phyloP scores from a whole-genome alignment of 495 filamentous ascomycete genomes.

The Xylaria acuta region DNA sequence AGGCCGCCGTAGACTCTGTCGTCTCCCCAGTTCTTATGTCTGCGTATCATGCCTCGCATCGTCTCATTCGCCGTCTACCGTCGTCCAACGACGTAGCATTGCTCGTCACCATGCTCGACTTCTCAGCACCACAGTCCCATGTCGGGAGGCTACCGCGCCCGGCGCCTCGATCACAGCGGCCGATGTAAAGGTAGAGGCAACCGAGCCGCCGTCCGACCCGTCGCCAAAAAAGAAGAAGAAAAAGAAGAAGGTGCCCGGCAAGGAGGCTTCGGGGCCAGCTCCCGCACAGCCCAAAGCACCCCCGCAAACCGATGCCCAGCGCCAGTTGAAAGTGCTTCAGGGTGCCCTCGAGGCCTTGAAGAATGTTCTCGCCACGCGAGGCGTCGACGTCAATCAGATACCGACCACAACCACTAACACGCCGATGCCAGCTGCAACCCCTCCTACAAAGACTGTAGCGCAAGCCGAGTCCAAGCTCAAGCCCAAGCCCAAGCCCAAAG shows the following conservation, averaged over 20 bases:
- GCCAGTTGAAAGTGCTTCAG: constrained; percentile 33
- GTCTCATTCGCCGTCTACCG: neutral
- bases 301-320: constrained; percentile 18
- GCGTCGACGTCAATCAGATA: constrained; percentile 36
- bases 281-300: neutral
- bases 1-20: constrained; percentile 32
- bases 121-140: constrained; percentile 23
- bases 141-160: neutral
- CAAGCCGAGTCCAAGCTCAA: neutral
- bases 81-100: constrained; percentile 5
- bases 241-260: neutral
- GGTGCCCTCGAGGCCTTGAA: constrained; percentile 33
- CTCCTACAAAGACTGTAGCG: neutral
- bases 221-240: constrained; percentile 1
- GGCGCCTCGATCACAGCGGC: neutral
- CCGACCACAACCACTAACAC: neutral
- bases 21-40: constrained; percentile 36
- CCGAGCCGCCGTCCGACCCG: neutral
- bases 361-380: constrained; percentile 36
- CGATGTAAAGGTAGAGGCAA: neutral
- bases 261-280: neutral
- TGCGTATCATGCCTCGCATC: constrained; percentile 36
- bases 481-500: constrained; percentile 4
- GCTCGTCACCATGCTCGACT: constrained; percentile 18
- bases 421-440: neutral